Evolutionary conservation across 1,284 basidiomycete genomes (phyloP), one percentile per base, ranked within the genome.

Genomic region (Austroboletus rostrupii): DNA sequence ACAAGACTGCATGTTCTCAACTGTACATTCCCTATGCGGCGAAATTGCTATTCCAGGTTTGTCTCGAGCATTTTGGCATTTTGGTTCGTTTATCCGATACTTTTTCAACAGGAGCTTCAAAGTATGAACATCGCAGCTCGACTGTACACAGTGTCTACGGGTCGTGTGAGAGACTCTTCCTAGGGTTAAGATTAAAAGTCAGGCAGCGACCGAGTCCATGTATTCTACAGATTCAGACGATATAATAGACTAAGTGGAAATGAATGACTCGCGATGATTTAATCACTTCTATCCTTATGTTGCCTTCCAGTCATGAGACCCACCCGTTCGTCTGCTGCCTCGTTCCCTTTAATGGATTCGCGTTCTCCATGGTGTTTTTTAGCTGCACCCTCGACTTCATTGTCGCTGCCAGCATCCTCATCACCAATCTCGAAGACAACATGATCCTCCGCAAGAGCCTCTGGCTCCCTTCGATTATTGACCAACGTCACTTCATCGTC

Each of bases 391-490:
- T 83, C 81, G 33, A 78, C 72, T 23, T 86, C 84, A 32, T 86
- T 85, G 47, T 85, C 83, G 55, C 74, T 79, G 33, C 72, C 74
- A 26, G 66, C 79, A 49, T 93, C 90, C 59, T 92, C 91, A 52
- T 94, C 92, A 3, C 90, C 90, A 57, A 96, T 94, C 65, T 94
- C 91, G 62, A 97, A 97, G 9, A 96, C 92, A 28, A 94, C 88
- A 29, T 84, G 75, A 55, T 91, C 87, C 37, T 87, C 85, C 5
- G 76, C 71, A 14, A 80, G 61, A 0, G 71, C 64, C 21, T 72
- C 74, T 14, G 74, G 70, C 48, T 78, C 73, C 55, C 72, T 67
- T 55, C 74, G 67, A 55, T 73, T 66, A 45, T 80, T 83, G 36
- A 85, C 83, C n/a, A 87, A 77, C 7, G 83, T 86, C 1, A 78